Evolutionary conservation across 2,329 filamentous ascomycete genomes (phyloP), one percentile per base, ranked within the genome.

Genomic region (Epichloe aotearoae): DNA sequence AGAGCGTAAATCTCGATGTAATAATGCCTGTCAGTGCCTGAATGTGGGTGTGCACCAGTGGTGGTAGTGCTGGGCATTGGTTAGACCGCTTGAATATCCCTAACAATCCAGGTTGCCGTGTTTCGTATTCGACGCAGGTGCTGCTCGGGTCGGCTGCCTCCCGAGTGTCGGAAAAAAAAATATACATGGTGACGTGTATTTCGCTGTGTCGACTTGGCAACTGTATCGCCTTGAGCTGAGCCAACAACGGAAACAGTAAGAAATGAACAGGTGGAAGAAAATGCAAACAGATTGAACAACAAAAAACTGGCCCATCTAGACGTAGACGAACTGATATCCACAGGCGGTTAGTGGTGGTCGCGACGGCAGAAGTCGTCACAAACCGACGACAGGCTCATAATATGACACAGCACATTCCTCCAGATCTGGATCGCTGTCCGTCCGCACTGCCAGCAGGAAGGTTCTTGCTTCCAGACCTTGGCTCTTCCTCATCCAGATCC

Each of bases 401-500:
- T 55, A 78, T 73, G 46, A 77, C 69, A 56, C 75, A 78, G 64
- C 75, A 78, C 40, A 46, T 39, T 42, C 69, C 68, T 65, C 65
- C 60, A 45, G 68, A 64, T 33, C 72, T 65, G 46, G 71, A 66
- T 23, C 69, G 64, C 52, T 61, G 65, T 39, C 71, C 66, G 23
- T 71, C 66, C 7, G 67, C 66, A 40, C 68, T 62, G 8, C 69
- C 64, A n/a, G 69, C 64, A 40, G 69, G 62, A 39, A 68, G 61
- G 55, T 62, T 64, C 60, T 69, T 72, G 65, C 84, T 86, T 52
- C 77, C 75, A 36, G 79, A 77, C 62, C 83, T 84, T 51, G 84
- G 82, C 58, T 88, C 84, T 59, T 86, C 83, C 61, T 93, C 88
- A 56, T 94, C 84, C 54, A 91, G 77, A 62, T 95, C 88, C 62